Conservation (phyloP, 768 basidiomycete species). For the Suillus variegatus region DNA sequence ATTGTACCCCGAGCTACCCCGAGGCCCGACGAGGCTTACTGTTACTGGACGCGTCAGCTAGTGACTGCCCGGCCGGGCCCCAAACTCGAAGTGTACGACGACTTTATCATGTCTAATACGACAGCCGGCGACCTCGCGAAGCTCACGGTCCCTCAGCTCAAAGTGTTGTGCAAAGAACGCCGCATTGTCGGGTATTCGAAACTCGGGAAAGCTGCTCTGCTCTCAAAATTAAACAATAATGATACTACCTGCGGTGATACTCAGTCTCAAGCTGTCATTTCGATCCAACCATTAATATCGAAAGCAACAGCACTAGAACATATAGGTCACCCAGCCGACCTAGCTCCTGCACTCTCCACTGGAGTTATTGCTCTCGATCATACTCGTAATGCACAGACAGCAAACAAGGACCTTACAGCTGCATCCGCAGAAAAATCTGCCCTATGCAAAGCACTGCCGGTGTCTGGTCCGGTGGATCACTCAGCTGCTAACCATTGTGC, state of each 20-base stretch:
- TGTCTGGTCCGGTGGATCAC: background rate
- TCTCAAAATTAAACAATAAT: constrained; percentile 43
- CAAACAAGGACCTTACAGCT: background rate
- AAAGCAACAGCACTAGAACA: background rate
- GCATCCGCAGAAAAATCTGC: background rate
- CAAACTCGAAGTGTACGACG: too few relatives aligned
- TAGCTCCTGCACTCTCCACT: background rate
- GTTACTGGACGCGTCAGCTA: too few relatives aligned
- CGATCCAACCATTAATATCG: background rate
- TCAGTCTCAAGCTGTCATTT: background rate
- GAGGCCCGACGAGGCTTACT: too few relatives aligned
- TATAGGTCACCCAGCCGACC: background rate
- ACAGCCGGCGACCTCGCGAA: constrained; percentile 26
- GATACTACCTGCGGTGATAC: background rate
- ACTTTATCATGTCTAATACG: background rate
- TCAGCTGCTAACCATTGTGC: background rate
- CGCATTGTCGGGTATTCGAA: constrained; percentile 68
- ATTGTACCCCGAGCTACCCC: too few relatives aligned
- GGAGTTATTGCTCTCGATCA: background rate
- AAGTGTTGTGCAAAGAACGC: constrained; percentile 65
- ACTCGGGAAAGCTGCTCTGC: constrained; percentile 56
- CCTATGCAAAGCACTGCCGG: background rate
- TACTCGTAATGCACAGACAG: background rate
- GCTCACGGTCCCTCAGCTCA: constrained; percentile 64
- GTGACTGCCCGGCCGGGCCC: too few relatives aligned